Percentiles rank a stretch among this genome's conserved stretches.
phyloP scores from a whole-genome alignment of 2,329 filamentous ascomycete genomes.

The Clonostachys rhizophaga region DNA sequence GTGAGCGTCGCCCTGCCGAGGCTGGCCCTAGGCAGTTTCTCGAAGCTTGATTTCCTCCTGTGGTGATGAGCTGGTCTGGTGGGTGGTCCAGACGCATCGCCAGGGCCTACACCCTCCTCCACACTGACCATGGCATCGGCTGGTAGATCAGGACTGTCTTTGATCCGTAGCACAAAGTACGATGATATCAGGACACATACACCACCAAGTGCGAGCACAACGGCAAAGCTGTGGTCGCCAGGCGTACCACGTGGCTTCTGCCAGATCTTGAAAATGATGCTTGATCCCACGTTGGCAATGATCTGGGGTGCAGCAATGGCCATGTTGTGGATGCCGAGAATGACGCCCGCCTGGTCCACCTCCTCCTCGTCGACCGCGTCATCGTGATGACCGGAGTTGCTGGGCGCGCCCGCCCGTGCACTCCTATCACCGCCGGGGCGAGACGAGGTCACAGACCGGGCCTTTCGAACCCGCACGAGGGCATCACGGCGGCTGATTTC shows the following conservation, averaged over 20 bases:
- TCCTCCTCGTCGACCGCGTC: constrained; percentile 46
- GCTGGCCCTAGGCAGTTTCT: constrained; percentile 34
- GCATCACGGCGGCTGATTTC: constrained; percentile 84
- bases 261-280: constrained; percentile 75
- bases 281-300: constrained; percentile 79
- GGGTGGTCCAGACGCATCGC: neutral
- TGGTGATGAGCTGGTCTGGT: constrained; percentile 13
- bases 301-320: constrained; percentile 89
- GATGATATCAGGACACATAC: constrained; percentile 73
- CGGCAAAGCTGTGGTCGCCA: constrained; percentile 81
- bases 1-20: constrained; percentile 39
- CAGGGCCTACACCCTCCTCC: constrained; percentile 32
- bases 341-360: constrained; percentile 78
- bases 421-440: no score
- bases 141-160: constrained; percentile 47
- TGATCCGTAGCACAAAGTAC: constrained; percentile 63
- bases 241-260: constrained; percentile 84
- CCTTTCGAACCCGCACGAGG: constrained; percentile 31
- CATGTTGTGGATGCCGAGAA: constrained; percentile 94
- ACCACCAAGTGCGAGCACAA: constrained; percentile 82
- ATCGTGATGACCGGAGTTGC: constrained; percentile 3
- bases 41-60: constrained; percentile 32
- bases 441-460: constrained; percentile 10
- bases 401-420: constrained; percentile 2
- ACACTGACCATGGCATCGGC: constrained; percentile 30